Evolutionary conservation across 2,329 filamentous ascomycete species (phyloP), one percentile per base, ranked within the genome.

Genomic region (Xylaria sp.): DNA sequence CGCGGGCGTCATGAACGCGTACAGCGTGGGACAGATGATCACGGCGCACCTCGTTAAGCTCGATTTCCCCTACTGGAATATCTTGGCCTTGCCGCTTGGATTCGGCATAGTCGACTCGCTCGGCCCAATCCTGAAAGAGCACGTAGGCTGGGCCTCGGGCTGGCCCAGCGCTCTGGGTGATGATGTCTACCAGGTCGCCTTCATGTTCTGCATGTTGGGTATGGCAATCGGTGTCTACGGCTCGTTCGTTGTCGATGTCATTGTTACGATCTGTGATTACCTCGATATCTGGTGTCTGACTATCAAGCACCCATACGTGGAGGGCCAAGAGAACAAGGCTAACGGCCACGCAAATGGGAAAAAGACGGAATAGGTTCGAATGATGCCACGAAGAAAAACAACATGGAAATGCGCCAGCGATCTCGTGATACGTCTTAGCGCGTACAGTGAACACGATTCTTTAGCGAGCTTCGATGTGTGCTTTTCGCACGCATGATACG

Each of bases 211-310:
- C 77, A 95, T 94, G 83, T 83, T 98, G 27, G 96, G 96, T 27
- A 82, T 93, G 67, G 92, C 92, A 0, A 79, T 97, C 56, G 96
- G 96, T 39, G 90, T 98, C n/a, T 98, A 99, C 82, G 94, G 93
- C 68, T 97, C 94, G 80, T 99, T 99, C 79, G 93, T 98, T 65
- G 92, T 97, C 36, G 96, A 98, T 79, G 94, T 98, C 65, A 98
- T 99, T 73, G 93, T 96, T 68, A 97, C 93, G 34, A 98, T 99
- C 75, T 99, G 96, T 82, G 96, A 99, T 79, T 97, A 97, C 79
- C 86, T 98, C 69, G 96, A 99, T 79, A 99, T 99, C 73, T 98
- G 94, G 93, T 99, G 96, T 79, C 84, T 99, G 79, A 97, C 93
- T 1, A 99, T 99, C 83, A 99, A 99, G 87, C 90, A 98, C 75